Base-by-base conservation (phyloP, 257 asterid genomes). In the Fraxinus cuspidata region DNA sequence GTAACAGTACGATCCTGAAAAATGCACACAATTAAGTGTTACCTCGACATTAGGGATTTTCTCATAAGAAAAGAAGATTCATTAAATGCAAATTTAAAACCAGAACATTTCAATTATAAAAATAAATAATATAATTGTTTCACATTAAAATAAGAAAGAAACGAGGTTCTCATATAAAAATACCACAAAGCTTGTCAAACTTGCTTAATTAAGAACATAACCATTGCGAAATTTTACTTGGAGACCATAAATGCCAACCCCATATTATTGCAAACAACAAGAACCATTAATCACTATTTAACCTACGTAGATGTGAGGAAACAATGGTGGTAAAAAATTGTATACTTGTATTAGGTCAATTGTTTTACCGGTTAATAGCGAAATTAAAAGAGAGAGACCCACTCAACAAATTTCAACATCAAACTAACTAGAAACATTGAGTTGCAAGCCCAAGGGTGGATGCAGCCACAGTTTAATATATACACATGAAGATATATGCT, bases 1-100 rank as follows among this genome's bases (percentile, higher is more conserved):
- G 87, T 87, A 64, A 89, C 66, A 21, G 78, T 80, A 67, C 90
- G 77, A 80, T 85, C 91, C 96, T 91, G 94, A 37, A 85, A 76
- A 63, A 64, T 27, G 8, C 71, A 49, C 18, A 25, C 60, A 1
- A 67, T 70, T 8, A n/a, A 49, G 73, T n/a, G 51, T 74, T 73
- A 76, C 69, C 72, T 31, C 68, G 19, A 77, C 73, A 68, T 34
- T 64, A 11, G 31, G 25, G 21, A 35, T 44, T 35, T 73, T 67
- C 4, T 1, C 80, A 40, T 11, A 72, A 81, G 35, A 4, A 12
- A 47, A 38, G 60, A 74, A 53, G 47, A 44, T 58, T 19, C 29
- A 27, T 16, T 19, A 11, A 28, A 15, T 49, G 23, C 12, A 23
- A 37, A 71, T 38, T 21, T 31, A 60, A 65, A 31, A 78, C 27